Conservation (phyloP, 192 early-diverging fungal genomes). For the Mortierella alpina region DNA sequence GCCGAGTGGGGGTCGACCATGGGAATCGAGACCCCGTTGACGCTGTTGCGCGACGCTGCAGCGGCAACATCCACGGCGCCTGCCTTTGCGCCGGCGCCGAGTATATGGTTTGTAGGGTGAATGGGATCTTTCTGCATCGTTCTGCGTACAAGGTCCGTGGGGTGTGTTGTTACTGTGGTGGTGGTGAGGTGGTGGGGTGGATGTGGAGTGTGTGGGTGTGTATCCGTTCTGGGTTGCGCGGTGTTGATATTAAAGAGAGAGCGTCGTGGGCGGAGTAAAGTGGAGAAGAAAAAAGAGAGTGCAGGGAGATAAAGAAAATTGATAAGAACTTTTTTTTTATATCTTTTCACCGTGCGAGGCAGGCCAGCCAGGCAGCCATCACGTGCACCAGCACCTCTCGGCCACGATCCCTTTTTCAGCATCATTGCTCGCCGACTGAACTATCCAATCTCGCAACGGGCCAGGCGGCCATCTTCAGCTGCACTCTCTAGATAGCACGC, state of each 20-base stretch:
- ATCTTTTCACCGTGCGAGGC: too few species aligned
- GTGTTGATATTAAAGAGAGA: neutral
- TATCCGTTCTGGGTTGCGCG: neutral
- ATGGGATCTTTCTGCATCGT: constrained; percentile 45
- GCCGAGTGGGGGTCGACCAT: constrained; percentile 8
- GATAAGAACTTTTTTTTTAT: too few species aligned
- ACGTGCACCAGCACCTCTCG: too few species aligned
- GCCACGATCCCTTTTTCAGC: too few species aligned
- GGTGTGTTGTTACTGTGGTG: neutral
- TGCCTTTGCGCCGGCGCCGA: constrained; percentile 13
- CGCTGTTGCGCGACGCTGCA: constrained; percentile 1
- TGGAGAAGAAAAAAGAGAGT: constrained; percentile 2
- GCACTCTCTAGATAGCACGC: too few species aligned
- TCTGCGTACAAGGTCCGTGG: neutral
- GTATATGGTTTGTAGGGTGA: constrained; percentile 23
- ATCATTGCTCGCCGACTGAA: too few species aligned
- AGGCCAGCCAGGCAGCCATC: too few species aligned
- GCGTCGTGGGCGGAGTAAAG: neutral
- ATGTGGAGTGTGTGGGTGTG: neutral
- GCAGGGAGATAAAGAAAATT: neutral
- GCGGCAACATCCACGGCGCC: constrained; percentile 6
- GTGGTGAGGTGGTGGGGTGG: neutral
- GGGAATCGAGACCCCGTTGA: constrained; percentile 4
- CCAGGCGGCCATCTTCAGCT: too few species aligned
- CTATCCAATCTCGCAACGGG: too few species aligned